These are phyloP conservation scores for Verbena officinalis DNA, from an alignment of 257 asterid species.

Conservation along the genomic window DNA sequence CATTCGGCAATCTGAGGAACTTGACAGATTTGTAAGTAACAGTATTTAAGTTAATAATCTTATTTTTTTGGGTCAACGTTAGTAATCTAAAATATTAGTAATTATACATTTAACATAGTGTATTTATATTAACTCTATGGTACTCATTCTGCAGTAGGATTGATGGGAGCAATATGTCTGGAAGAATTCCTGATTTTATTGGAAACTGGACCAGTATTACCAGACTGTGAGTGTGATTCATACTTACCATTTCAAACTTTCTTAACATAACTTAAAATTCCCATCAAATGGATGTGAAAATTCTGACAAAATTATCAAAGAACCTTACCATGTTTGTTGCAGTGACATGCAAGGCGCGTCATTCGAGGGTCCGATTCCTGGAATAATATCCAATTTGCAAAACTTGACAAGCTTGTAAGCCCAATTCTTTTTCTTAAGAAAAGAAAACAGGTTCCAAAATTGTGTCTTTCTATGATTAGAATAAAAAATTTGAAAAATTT, in stretches of 20 bases:
- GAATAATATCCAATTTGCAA: conserved; percentile 48
- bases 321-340: conserved; percentile 33
- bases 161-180: conserved; percentile 67
- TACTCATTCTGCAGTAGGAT: conserved; percentile 74
- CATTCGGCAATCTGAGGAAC: conserved; percentile 60
- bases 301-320: neutral
- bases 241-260: neutral
- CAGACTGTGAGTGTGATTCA: conserved; percentile 59
- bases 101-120: conserved; percentile 2
- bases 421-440: conserved; percentile 15
- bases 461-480: neutral
- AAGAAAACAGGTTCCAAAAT: neutral
- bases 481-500: neutral
- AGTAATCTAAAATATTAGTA: neutral
- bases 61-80: no score
- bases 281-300: neutral
- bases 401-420: conserved; percentile 61
- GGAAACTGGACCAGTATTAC: conserved; percentile 69
- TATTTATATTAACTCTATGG: neutral
- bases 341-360: conserved; percentile 83
- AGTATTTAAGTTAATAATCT: neutral
- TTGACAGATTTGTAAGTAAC: conserved; percentile 81
- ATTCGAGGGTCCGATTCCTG: conserved; percentile 81
- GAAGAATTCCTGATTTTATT: conserved; percentile 74
- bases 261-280: conserved; percentile 16